phyloP scores from a whole-genome alignment of 257 asterid species.

The Solanum sitiens region DNA sequence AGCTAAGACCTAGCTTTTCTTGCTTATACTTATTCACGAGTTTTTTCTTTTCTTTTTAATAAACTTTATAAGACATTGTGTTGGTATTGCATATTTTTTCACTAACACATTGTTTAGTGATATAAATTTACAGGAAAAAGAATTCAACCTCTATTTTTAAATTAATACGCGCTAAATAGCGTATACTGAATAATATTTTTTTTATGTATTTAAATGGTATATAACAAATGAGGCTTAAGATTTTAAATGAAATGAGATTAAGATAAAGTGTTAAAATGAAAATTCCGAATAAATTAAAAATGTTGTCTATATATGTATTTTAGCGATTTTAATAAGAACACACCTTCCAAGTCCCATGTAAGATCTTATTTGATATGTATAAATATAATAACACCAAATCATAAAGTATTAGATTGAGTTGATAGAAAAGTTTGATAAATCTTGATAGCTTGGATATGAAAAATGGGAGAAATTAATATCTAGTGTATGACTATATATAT shows the following conservation, averaged over 20 bases:
- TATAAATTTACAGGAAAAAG: not conserved
- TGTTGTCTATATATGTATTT: not conserved
- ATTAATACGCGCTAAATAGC: not conserved
- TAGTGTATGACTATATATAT: not conserved
- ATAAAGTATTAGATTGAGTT: not conserved
- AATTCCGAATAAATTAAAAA: accelerated
- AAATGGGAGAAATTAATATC: not conserved
- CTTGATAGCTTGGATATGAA: not conserved
- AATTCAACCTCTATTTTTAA: not conserved
- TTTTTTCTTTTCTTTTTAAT: too few species aligned
- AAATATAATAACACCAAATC: not conserved
- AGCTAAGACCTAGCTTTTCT: not conserved
- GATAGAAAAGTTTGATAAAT: not conserved
- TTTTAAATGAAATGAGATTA: not conserved
- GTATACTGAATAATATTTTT: not conserved
- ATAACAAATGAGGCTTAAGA: not conserved
- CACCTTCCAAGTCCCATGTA: not conserved
- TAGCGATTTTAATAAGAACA: not conserved
- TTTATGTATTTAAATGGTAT: not conserved
- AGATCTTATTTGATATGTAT: not conserved
- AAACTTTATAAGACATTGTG: not conserved
- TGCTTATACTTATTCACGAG: too few species aligned
- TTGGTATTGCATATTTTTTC: too few species aligned
- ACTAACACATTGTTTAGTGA: not conserved
- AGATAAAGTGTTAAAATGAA: not conserved